Conservation (phyloP, 371 early-diverging fungal species). For the Vairimorpha ceranae region DNA sequence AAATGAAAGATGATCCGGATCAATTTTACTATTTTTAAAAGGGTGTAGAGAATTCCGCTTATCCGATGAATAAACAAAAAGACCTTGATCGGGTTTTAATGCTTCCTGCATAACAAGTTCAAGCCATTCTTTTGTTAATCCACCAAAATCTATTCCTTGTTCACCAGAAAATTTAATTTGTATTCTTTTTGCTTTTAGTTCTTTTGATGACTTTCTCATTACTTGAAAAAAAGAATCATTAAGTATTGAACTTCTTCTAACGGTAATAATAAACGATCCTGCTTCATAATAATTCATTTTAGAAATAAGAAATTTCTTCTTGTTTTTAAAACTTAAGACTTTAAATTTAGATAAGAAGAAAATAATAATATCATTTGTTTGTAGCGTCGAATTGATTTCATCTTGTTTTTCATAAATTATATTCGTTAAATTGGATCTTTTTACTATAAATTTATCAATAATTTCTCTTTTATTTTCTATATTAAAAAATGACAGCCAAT, state of each 20-base stretch:
- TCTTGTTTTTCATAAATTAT: too few relatives aligned
- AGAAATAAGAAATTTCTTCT: background rate
- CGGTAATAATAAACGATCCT: constrained; percentile 12
- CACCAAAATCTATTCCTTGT: constrained; percentile 94
- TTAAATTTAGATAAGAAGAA: background rate
- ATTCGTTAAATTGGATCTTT: too few relatives aligned
- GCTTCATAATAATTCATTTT: background rate
- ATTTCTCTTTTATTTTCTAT: too few relatives aligned
- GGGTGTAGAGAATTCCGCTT: constrained; percentile 90
- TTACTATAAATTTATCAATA: too few relatives aligned
- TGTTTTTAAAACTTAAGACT: constrained; percentile 3
- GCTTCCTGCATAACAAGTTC: constrained; percentile 83
- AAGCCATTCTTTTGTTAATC: constrained; percentile 95
- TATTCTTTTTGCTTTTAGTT: constrained; percentile 67
- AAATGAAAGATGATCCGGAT: constrained; percentile 84
- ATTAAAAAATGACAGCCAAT: too few relatives aligned
- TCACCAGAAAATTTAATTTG: constrained; percentile 86
- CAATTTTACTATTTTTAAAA: constrained; percentile 79
- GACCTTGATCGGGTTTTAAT: constrained; percentile 92
- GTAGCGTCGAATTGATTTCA: background rate
- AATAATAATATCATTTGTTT: background rate
- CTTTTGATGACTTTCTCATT: constrained; percentile 37
- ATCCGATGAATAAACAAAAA: constrained; percentile 81
- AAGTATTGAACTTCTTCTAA: constrained; percentile 38
- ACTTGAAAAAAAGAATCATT: constrained; percentile 50